phyloP scores from a whole-genome alignment of 352 stramenopile species.

The Phytophthora fragariaefolia region DNA sequence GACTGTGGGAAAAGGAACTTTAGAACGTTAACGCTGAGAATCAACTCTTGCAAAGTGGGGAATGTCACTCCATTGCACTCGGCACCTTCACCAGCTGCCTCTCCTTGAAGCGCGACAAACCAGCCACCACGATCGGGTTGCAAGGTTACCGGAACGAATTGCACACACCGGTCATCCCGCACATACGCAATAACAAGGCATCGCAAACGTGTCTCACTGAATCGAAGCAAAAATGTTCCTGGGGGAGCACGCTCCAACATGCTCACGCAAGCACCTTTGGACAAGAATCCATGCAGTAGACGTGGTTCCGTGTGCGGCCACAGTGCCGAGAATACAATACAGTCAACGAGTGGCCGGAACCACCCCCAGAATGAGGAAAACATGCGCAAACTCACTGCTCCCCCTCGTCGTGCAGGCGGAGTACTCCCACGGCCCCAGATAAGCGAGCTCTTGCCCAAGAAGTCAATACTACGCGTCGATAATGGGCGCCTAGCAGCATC shows the following conservation, averaged over 20 bases:
- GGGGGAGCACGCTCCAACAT: slow-evolving; percentile 75
- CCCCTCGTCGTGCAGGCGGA: slow-evolving; percentile 46
- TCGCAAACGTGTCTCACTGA: slow-evolving; percentile 73
- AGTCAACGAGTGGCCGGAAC: slow-evolving; percentile 75
- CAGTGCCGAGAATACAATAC: slow-evolving; percentile 61
- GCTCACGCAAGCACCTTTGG: slow-evolving; percentile 77
- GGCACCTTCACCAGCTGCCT: slow-evolving; percentile 16
- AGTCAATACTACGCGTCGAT: slow-evolving; percentile 79
- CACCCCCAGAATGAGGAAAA: slow-evolving; percentile 79
- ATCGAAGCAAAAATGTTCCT: slow-evolving; percentile 81
- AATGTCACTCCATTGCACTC: slow-evolving; percentile 58
- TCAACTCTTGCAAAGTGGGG: slow-evolving; percentile 67
- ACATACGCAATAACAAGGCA: slow-evolving; percentile 83
- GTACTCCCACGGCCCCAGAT: slow-evolving; percentile 57
- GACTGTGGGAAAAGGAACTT: slow-evolving; percentile 84
- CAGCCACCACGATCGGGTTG: slow-evolving; percentile 47
- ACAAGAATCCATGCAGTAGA: slow-evolving; percentile 83
- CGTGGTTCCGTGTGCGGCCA: slow-evolving; percentile 80
- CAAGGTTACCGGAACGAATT: slow-evolving; percentile 81
- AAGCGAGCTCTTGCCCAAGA: slow-evolving; percentile 73
- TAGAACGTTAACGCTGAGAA: slow-evolving; percentile 79
- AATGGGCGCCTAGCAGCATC: slow-evolving; percentile 73
- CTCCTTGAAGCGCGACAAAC: slow-evolving; percentile 69
- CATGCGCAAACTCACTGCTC: slow-evolving; percentile 67
- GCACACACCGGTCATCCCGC: slow-evolving; percentile 60